Base-by-base conservation (phyloP, 805 yeast species). In the Sugiyamaella americana region DNA sequence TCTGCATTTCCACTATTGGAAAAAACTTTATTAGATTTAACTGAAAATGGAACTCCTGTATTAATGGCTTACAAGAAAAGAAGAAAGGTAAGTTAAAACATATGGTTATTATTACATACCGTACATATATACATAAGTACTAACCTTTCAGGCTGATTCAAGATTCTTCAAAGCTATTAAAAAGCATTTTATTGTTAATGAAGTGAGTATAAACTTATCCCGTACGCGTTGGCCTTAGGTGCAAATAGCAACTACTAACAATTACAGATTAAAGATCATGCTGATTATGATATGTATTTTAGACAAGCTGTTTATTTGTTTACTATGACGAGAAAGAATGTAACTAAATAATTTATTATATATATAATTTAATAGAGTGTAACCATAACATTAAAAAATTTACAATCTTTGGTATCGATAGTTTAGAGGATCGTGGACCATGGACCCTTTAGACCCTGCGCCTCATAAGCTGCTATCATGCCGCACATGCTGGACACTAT, bases 41-140 rank as follows among this genome's bases (percentile, higher is more conserved):
- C 71, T 13, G 49, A 46, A 18, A 52, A 59, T 4, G 70, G 69
- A 19, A 70, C 77, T 5, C 60, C 70, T 29, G 67, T 78, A 3
- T 48, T 77, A 40, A 73, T 78, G 78, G 64, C 75, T n/a, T 77
- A 74, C 51, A 73, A 71, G 48, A 73, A 75, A 55, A 69, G 83
- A 50, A 61, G 83, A 46, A 76, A 73, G 57, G 32, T 26, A 26
- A 8, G 32, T 26, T 26, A 8, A 71, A 22, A 26, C 32, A 8
- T 26, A 26, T 26, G 13, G 32, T 8, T 26, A 8, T 26, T 8
- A 26, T 8, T 26, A 13, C 32, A 40, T 3, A 21, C 39, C 6
- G 11, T 18, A 16, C 11, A 6, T 10, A 37, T n/a, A 6, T 36
- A 24, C 21, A n/a, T 40, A 32, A 44, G 44, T 44, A 17, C 38